These are phyloP conservation scores for Debaryomyces maramus DNA, from an alignment of 805 yeast species.

Conservation along the genomic window DNA sequence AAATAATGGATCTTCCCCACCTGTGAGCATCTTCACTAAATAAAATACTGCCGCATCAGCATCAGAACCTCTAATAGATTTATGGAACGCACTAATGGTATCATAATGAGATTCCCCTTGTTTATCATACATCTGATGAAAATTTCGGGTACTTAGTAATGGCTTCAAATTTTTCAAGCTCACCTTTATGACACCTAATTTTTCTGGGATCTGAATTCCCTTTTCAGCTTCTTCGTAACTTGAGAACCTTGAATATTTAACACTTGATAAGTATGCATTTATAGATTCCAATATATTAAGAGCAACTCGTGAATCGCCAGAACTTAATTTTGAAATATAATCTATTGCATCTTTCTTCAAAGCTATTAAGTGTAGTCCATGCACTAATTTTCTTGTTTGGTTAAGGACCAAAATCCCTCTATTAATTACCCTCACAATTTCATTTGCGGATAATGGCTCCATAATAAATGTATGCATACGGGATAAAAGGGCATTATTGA, in stretches of 20 bases:
- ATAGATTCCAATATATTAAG: conserved; percentile 76
- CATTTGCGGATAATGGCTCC: conserved; percentile 36
- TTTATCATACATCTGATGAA: conserved; percentile 68
- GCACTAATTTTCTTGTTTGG: conserved; percentile 54
- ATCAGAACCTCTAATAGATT: conserved; percentile 84
- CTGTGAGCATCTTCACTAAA: conserved; percentile 81
- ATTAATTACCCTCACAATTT: conserved; percentile 34
- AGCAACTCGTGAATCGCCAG: conserved; percentile 89
- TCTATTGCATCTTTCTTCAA: conserved; percentile 58
- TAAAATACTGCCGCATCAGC: conserved; percentile 90
- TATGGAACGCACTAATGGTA: conserved; percentile 93
- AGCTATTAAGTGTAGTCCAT: conserved; percentile 49
- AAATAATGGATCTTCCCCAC: conserved; percentile 92
- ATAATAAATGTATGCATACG: conserved; percentile 46
- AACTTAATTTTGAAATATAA: conserved; percentile 69
- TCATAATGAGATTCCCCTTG: conserved; percentile 94
- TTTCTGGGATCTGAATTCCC: conserved; percentile 11
- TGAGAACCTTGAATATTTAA: conserved; percentile 21
- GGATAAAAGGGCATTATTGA: conserved; percentile 44
- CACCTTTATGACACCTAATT: conserved; percentile 40
- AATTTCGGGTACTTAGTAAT: conserved; percentile 42
- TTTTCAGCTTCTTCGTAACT: conserved; percentile 18
- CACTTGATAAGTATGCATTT: conserved; percentile 51
- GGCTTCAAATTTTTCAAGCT: conserved; percentile 41
- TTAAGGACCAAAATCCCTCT: conserved; percentile 50